Evolutionary conservation across 495 filamentous ascomycete species (phyloP), one percentile per base, ranked within the genome.

Genomic region (Podospora fimiseda): DNA sequence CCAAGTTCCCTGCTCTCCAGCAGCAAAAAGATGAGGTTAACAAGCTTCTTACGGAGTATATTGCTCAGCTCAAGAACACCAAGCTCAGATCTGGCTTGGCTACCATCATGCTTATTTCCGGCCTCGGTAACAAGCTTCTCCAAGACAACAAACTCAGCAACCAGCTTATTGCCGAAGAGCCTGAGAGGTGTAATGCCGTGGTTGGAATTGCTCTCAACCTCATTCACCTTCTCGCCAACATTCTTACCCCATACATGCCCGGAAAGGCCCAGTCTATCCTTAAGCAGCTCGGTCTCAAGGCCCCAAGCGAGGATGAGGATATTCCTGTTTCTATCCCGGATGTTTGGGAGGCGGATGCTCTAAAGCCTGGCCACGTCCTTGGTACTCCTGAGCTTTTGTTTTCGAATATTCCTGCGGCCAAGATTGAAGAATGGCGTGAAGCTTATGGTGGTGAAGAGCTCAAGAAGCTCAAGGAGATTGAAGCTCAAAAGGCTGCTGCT

Each of bases 181-280:
- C 90, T 6, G 80, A 84, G 46, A 80, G 80, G 37, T 86, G 86
- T 56, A 80, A 70, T 77, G 84, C 87, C 3, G 88, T 95, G 44
- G 81, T 92, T 30, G 88, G 90, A 52, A 78, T 87, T 36, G 88
- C 87, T 3, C 73, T 95, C 52, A 91, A 95, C 69, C 76, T 91
- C 48, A 78, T 90, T 55, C 81, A 89, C 66, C 84, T 97, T 39
- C 75, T 95, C 37, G 84, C 88, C 38, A 81, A 81, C 27, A 61
- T 96, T 11, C 75, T 86, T 52, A 80, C 81, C 27, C 91, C 92
- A 9, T 96, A 90, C 70, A 86, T 96, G 75, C 90, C 90, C 38
- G 80, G 79, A 9, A 92, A 88, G n/a, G 72, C 86, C 3, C 73
- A 77, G 49, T 79, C 82, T 2, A 96, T 96, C 56, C 74, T 85